phyloP scores from a whole-genome alignment of 345 rosid genomes.

The Lagerstroemia speciosa region DNA sequence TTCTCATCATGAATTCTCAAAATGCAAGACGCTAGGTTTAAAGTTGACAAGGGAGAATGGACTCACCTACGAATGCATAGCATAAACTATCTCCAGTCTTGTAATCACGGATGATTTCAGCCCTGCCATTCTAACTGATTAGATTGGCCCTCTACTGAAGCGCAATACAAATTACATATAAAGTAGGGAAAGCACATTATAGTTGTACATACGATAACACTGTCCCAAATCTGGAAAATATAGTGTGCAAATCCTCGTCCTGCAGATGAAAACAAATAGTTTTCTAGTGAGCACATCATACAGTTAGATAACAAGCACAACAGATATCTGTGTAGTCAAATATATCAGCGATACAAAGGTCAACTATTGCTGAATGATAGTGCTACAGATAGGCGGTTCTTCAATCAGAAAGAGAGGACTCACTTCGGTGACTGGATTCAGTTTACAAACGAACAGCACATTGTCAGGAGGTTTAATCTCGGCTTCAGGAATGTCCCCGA shows the following conservation, averaged over 20 bases:
- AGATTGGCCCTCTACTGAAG: not conserved
- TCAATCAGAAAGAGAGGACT: slow-evolving; percentile 19
- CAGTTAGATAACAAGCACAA: not conserved
- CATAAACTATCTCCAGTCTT: slow-evolving; percentile 98
- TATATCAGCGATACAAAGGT: not conserved
- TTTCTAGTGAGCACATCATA: not conserved
- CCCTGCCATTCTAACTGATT: slow-evolving; percentile 35
- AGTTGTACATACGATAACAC: slow-evolving; percentile 63
- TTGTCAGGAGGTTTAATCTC: slow-evolving; percentile 91
- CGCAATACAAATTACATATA: not conserved
- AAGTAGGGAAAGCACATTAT: slow-evolving; percentile 4
- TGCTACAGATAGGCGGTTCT: not conserved
- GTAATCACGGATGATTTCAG: slow-evolving; percentile 80
- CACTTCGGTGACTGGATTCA: slow-evolving; percentile 97
- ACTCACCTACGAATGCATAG: slow-evolving; percentile 88
- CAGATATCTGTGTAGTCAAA: not conserved
- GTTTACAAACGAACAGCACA: slow-evolving; percentile 91
- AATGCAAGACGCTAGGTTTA: not conserved
- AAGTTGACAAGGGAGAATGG: slow-evolving; percentile 1
- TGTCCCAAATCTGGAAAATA: slow-evolving; percentile 91
- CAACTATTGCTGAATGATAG: not conserved
- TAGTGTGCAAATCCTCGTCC: slow-evolving; percentile 95
- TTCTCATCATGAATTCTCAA: not conserved
- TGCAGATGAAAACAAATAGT: slow-evolving; percentile 26
- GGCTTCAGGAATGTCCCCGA: slow-evolving; percentile 73